A percentile compares a stretch with the other conserved stretches of the same genome.
phyloP scores from a whole-genome alignment of 202 grass and related monocot genomes.

The Setaria viridis region DNA sequence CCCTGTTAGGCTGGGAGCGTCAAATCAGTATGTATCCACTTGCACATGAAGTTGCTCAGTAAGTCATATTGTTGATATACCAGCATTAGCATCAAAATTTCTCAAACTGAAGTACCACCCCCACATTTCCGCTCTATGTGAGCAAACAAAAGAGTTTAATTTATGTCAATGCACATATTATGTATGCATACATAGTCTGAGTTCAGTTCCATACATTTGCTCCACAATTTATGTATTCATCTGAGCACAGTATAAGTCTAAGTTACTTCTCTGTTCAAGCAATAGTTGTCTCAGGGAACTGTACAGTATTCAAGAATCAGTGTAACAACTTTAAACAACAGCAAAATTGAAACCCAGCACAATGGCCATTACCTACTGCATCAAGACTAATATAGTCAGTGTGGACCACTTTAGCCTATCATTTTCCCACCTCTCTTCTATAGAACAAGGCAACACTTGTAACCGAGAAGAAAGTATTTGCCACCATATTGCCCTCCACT shows the following conservation, averaged over 20 bases:
- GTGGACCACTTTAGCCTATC: background rate
- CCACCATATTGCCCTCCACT: background rate
- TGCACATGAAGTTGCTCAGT: background rate
- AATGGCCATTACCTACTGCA: background rate
- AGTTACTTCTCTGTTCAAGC: background rate
- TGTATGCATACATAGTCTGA: no score
- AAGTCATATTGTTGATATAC: background rate
- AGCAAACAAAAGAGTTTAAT: background rate
- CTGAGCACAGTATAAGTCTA: background rate
- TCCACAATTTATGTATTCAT: no score
- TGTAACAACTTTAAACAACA: background rate
- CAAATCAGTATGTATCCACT: background rate
- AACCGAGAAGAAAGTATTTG: background rate
- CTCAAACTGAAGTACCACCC: no score
- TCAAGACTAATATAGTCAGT: background rate
- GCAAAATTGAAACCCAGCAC: background rate
- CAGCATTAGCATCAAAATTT: no score
- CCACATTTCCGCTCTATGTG: no score
- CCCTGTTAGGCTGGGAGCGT: background rate
- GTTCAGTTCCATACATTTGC: constrained; percentile 21
- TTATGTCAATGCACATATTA: background rate
- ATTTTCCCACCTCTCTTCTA: background rate
- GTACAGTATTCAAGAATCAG: constrained; percentile 13
- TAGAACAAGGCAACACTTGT: background rate
- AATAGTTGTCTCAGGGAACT: background rate